Evolutionary conservation across 2,329 filamentous ascomycete species (phyloP).

Genomic region (Venturia carpophila): DNA sequence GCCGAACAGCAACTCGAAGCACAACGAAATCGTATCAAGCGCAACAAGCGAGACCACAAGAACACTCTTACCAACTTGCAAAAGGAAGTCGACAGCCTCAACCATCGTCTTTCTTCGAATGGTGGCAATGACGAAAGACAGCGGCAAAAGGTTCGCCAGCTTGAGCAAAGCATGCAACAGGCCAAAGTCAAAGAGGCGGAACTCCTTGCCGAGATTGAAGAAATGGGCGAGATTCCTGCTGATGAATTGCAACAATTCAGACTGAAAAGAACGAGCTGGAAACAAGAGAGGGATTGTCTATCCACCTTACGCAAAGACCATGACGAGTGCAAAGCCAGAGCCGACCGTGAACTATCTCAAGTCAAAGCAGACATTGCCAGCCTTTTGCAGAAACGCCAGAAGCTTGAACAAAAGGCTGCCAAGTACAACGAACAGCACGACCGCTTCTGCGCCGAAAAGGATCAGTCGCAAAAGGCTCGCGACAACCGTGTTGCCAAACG

Average conservation of each 20-base stretch:
- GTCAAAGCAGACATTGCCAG: constrained; percentile 57
- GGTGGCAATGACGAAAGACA: constrained; percentile 70
- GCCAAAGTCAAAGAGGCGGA: constrained; percentile 54
- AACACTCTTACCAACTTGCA: constrained; percentile 57
- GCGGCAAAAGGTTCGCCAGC: constrained; percentile 66
- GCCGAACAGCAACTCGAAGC: constrained; percentile 64
- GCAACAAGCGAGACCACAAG: constrained; percentile 67
- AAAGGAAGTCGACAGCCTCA: constrained; percentile 66
- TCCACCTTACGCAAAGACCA: constrained; percentile 47
- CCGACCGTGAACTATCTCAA: constrained; percentile 55
- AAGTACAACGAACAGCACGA: constrained; percentile 64
- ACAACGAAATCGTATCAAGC: constrained; percentile 60
- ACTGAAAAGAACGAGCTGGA: constrained; percentile 49
- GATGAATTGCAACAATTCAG: constrained; percentile 46
- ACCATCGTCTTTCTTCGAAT: constrained; percentile 55
- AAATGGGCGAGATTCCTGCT: constrained; percentile 55
- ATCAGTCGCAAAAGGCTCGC: constrained; percentile 55
- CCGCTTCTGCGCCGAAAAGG: constrained; percentile 61
- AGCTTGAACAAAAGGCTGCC: constrained; percentile 60
- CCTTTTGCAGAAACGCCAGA: constrained; percentile 54
- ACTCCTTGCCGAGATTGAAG: constrained; percentile 54
- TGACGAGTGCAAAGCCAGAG: constrained; percentile 53
- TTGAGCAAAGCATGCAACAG: constrained; percentile 65
- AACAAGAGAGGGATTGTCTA: constrained; percentile 46
- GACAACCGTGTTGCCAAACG: constrained; percentile 38